Evolutionary conservation across 2,329 filamentous ascomycete species (phyloP).

Genomic region (Nannizziopsis barbatae): DNA sequence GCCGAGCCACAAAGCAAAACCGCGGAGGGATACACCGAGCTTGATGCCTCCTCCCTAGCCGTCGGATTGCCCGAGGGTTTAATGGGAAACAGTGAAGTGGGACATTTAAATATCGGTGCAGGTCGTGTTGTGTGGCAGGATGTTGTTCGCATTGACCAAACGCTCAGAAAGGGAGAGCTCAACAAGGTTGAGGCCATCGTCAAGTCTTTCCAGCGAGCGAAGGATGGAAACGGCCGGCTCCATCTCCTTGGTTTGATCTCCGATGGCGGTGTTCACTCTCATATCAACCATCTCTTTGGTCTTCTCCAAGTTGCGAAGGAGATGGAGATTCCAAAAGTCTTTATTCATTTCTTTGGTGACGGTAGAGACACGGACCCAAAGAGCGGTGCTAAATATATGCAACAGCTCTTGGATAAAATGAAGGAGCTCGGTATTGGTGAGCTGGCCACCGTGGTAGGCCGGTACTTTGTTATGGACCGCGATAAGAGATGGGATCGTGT

Average conservation of each 20-base stretch:
- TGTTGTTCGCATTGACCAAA: conserved; percentile 89
- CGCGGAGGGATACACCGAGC: conserved; percentile 73
- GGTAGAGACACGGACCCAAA: conserved; percentile 97
- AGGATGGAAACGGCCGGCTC: conserved; percentile 79
- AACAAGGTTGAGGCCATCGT: conserved; percentile 66
- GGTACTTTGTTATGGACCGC: conserved; percentile 98
- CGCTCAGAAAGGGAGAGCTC: conserved; percentile 75
- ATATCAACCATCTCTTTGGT: conserved; percentile 84
- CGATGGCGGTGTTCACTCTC: conserved; percentile 91
- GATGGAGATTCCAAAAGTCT: conserved; percentile 76
- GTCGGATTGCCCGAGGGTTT: conserved; percentile 92
- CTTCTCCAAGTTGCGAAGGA: conserved; percentile 85
- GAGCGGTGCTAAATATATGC: conserved; percentile 76
- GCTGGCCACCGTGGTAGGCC: conserved; percentile 83
- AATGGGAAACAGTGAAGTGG: conserved; percentile 98
- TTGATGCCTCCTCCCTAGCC: conserved; percentile 90
- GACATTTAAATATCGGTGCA: conserved; percentile 95
- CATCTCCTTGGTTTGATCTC: conserved; percentile 88
- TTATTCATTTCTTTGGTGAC: conserved; percentile 98
- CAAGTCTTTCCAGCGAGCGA: conserved; percentile 65
- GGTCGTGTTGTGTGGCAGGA: conserved; percentile 98
- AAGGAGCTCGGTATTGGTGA: conserved; percentile 79
- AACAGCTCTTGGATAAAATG: conserved; percentile 67
- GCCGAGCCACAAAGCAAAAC: conserved; percentile 54
- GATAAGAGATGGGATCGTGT: conserved; percentile 98